phyloP scores from a whole-genome alignment of 441 rosid genomes.

The Gossypium lobatum region DNA sequence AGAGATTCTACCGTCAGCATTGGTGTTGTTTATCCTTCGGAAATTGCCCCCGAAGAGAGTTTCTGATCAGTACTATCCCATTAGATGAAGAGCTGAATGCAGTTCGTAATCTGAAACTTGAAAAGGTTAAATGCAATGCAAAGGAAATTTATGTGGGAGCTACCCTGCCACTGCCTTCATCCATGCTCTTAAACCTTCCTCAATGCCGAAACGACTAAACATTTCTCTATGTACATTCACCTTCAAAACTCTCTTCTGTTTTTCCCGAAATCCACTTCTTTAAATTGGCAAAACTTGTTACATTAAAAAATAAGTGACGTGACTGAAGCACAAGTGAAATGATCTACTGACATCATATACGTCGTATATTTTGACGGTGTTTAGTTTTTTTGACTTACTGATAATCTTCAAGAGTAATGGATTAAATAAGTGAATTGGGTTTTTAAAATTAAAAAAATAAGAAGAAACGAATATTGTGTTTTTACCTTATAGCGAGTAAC shows the following conservation, averaged over 20 bases:
- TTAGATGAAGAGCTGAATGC: constrained; percentile 24
- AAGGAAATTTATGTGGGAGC: not conserved
- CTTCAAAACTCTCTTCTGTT: not conserved
- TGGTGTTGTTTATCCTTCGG: constrained; percentile 55
- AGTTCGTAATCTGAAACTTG: not conserved
- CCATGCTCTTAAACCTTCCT: not conserved
- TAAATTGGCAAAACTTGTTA: too few relatives aligned
- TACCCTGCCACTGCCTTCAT: not conserved
- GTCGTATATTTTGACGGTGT: too few relatives aligned
- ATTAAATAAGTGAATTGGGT: too few relatives aligned
- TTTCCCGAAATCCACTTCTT: not conserved
- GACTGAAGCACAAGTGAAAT: too few relatives aligned
- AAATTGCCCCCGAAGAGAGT: constrained; percentile 61
- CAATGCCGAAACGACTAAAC: not conserved
- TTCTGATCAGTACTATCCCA: constrained; percentile 52
- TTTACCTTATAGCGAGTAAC: too few relatives aligned
- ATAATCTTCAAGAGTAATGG: too few relatives aligned
- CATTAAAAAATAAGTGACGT: too few relatives aligned
- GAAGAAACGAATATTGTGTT: too few relatives aligned
- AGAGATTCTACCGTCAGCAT: constrained; percentile 57
- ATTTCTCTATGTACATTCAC: not conserved
- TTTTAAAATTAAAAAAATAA: too few relatives aligned
- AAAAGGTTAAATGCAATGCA: not conserved
- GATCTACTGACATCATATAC: too few relatives aligned
- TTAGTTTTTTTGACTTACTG: too few relatives aligned